Evolutionary conservation across 2,329 filamentous ascomycete species (phyloP).

Genomic region (Trichothecium sympodiale): DNA sequence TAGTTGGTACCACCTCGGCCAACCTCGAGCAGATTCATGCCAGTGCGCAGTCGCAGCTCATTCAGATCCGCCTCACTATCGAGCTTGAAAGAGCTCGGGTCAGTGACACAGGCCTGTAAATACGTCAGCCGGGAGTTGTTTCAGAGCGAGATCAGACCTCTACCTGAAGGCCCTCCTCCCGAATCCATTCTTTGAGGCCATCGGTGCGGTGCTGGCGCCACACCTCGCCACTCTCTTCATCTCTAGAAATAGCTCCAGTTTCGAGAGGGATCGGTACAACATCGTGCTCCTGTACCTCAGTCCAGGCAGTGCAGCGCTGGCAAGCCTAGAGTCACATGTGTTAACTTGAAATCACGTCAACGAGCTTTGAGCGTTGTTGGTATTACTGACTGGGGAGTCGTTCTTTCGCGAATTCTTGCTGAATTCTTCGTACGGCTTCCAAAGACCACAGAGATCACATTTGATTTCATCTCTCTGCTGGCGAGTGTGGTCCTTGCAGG

Average conservation of each 20-base stretch:
- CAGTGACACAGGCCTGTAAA: neutral
- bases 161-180: no score
- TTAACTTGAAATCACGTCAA: no score
- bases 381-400: slow-evolving; percentile 19
- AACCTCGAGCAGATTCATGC: no score
- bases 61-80: no score
- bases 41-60: no score
- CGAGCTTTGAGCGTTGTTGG: no score
- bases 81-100: no score
- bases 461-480: neutral
- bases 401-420: slow-evolving; percentile 15
- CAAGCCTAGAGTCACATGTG: slow-evolving; percentile 16
- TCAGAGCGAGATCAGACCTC: no score
- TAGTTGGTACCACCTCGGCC: no score
- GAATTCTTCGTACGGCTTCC: slow-evolving; percentile 17
- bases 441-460: slow-evolving; percentile 19
- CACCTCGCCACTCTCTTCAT: slow-evolving; percentile 10
- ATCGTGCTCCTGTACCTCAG: slow-evolving; percentile 21
- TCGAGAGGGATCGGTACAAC: slow-evolving; percentile 17
- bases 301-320: slow-evolving; percentile 22
- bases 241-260: slow-evolving; percentile 20
- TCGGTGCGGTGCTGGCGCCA: neutral
- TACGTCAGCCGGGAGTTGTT: no score
- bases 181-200: neutral
- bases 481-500: no score